phyloP scores from a whole-genome alignment of 2,329 filamentous ascomycete species.

The Ophiosphaerella korrae region DNA sequence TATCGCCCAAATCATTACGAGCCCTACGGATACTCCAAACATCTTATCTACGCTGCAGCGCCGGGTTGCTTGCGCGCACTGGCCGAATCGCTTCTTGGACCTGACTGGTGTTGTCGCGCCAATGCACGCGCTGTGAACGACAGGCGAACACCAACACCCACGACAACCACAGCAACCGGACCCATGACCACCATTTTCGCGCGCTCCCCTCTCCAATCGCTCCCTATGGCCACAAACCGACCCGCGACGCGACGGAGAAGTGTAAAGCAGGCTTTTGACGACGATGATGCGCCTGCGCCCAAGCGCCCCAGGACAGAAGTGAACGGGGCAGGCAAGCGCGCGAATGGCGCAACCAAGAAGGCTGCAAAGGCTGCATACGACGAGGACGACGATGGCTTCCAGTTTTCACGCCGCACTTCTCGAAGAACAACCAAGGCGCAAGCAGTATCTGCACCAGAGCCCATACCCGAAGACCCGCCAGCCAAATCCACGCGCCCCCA shows the following conservation, averaged over 20 bases:
- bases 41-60: slow-evolving; percentile 7
- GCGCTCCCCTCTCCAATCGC: slow-evolving; percentile 51
- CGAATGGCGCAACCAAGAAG: slow-evolving; percentile 44
- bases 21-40: slow-evolving; percentile 11
- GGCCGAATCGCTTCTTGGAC: slow-evolving; percentile 1
- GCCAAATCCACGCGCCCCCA: slow-evolving; percentile 25
- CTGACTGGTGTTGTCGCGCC: slow-evolving; percentile 23
- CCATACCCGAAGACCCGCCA: slow-evolving; percentile 36
- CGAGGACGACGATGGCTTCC: slow-evolving; percentile 56
- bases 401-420: slow-evolving; percentile 51
- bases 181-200: slow-evolving; percentile 44
- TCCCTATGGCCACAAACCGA: slow-evolving; percentile 55
- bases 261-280: slow-evolving; percentile 51
- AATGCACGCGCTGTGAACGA: slow-evolving; percentile 45
- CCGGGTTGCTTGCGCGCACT: slow-evolving; percentile 1
- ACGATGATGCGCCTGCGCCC: slow-evolving; percentile 50
- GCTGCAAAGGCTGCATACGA: slow-evolving; percentile 50
- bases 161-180: slow-evolving; percentile 34
- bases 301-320: slow-evolving; percentile 51
- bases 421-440: slow-evolving; percentile 44
- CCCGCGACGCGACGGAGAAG: slow-evolving; percentile 53
- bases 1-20: slow-evolving; percentile 40
- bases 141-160: slow-evolving; percentile 24
- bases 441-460: slow-evolving; percentile 29
- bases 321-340: slow-evolving; percentile 45